Evolutionary conservation across 179 eudicot genomes (phyloP).

Genomic region (Amaranthus tricolor): DNA sequence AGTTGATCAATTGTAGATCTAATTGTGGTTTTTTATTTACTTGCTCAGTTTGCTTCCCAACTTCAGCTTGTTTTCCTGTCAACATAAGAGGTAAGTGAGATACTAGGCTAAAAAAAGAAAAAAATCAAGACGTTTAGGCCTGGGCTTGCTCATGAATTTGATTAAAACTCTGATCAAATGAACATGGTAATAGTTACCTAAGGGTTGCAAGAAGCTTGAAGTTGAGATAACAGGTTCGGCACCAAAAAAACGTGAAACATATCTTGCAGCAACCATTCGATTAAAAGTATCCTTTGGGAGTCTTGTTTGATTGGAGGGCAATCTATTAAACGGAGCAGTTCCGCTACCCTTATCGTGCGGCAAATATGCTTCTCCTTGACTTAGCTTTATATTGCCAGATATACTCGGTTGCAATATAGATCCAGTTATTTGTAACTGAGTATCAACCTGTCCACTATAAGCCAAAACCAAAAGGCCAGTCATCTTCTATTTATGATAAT

Average conservation of each 20-base stretch:
- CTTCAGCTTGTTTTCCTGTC: slow-evolving; percentile 74
- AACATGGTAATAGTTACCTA: slow-evolving; percentile 44
- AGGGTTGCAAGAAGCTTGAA: slow-evolving; percentile 45
- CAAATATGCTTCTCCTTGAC: slow-evolving; percentile 95
- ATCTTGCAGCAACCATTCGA: slow-evolving; percentile 82
- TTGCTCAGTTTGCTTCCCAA: slow-evolving; percentile 66
- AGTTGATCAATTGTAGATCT: slow-evolving; percentile 73
- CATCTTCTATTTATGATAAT: background rate
- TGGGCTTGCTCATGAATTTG: background rate
- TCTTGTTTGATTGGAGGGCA: slow-evolving; percentile 59
- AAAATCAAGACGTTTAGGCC: background rate
- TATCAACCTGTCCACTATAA: slow-evolving; percentile 94
- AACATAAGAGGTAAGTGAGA: slow-evolving; percentile 17
- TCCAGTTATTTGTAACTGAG: slow-evolving; percentile 89
- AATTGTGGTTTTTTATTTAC: slow-evolving; percentile 67
- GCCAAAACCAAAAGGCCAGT: slow-evolving; percentile 20
- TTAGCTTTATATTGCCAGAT: slow-evolving; percentile 89
- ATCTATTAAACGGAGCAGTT: slow-evolving; percentile 69
- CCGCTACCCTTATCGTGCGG: slow-evolving; percentile 99
- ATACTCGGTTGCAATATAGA: slow-evolving; percentile 94
- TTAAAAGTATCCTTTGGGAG: slow-evolving; percentile 62
- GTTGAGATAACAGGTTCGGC: slow-evolving; percentile 65
- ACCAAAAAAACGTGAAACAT: slow-evolving; percentile 86
- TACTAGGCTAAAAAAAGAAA: background rate
- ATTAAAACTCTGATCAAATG: background rate